Evolutionary conservation across 1,139 yeast genomes (phyloP), one percentile per base, ranked within the genome.

Genomic region (Taiozyma onychis): DNA sequence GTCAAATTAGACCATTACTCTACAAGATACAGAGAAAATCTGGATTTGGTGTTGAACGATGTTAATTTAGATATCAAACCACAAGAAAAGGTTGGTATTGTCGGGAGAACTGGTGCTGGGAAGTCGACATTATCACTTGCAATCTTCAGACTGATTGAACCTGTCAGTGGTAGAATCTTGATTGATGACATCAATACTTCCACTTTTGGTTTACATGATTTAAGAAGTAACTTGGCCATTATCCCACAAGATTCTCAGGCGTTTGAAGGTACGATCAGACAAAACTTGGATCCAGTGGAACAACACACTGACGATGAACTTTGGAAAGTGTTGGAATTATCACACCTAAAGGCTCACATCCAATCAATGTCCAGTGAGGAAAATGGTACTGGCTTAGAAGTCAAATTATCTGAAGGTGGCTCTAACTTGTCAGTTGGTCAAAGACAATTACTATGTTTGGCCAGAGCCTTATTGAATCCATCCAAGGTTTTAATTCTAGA

Each of bases 31-130:
- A 73, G 88, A 54, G 76, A 74, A 9, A 81, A 81, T 51, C 63
- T 78, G 48, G 83, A 77, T 45, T 78, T 81, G 27, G 88, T 85
- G 3, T 68, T 87, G 59, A 76, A 74, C 48, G 71, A 78, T 45
- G 71, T 87, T 47, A 67, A 71, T 39, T 62, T 86, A 45, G 68
- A 71, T 2, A 77, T 87, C 52, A 71, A 75, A 32, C 74, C 88
- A 4, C 70, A 70, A 18, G 93, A 87, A 57, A 87, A 87, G 61
- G 72, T 87, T 55, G 95, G 95, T 44, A 81, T 87, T 54, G 93
- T 86, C 18, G 96, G 96, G 10, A 75, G 96, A 57, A 87, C 95
- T 0, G 96, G 96, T 43, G 91, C 95, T 1, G 96, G 96, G 24
- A 87, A 87, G 64, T 81, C 88, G 39, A 80, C 91, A 2, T 68